Conservation (phyloP, 352 stramenopile genomes). For the Phytophthora palmivora region DNA sequence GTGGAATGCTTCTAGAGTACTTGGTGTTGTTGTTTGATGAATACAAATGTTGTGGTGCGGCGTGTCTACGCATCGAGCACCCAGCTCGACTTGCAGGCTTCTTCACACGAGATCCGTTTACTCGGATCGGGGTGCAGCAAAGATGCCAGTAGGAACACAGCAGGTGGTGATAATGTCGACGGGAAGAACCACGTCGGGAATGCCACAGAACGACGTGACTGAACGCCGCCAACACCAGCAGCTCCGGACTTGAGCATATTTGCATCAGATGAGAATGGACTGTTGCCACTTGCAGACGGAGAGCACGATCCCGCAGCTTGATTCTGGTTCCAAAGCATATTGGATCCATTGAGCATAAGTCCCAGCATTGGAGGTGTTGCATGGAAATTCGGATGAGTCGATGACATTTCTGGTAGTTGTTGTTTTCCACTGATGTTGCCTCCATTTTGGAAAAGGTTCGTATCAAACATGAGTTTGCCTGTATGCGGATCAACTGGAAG, state of each 20-base stretch:
- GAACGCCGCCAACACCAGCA: slow-evolving; percentile 21
- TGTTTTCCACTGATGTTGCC: slow-evolving; percentile 12
- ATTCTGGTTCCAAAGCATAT: slow-evolving; percentile 45
- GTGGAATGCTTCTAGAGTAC: slow-evolving; percentile 50
- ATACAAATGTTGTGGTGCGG: slow-evolving; percentile 33
- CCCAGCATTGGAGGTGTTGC: slow-evolving; percentile 43
- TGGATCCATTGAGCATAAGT: slow-evolving; percentile 45
- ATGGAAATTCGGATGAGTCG: slow-evolving; percentile 35
- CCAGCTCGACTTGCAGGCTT: slow-evolving; percentile 83
- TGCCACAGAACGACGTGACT: slow-evolving; percentile 50
- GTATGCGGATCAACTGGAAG: slow-evolving; percentile 68
- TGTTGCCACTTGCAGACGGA: slow-evolving; percentile 29
- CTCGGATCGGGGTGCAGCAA: slow-evolving; percentile 88
- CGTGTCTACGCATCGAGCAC: slow-evolving; percentile 51
- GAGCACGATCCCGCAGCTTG: slow-evolving; percentile 30
- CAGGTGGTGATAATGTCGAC: slow-evolving; percentile 63
- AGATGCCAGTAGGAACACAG: slow-evolving; percentile 73
- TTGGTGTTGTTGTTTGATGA: slow-evolving; percentile 28
- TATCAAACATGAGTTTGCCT: slow-evolving; percentile 70
- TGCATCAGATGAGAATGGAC: slow-evolving; percentile 28
- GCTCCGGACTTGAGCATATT: slow-evolving; percentile 33
- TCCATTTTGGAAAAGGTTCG: slow-evolving; percentile 51
- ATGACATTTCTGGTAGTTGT: slow-evolving; percentile 31
- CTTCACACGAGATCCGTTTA: slow-evolving; percentile 81
- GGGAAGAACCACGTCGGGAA: slow-evolving; percentile 91